Evolutionary conservation across 2,329 filamentous ascomycete species (phyloP).

Genomic region (Pestalotiopsis sp.): DNA sequence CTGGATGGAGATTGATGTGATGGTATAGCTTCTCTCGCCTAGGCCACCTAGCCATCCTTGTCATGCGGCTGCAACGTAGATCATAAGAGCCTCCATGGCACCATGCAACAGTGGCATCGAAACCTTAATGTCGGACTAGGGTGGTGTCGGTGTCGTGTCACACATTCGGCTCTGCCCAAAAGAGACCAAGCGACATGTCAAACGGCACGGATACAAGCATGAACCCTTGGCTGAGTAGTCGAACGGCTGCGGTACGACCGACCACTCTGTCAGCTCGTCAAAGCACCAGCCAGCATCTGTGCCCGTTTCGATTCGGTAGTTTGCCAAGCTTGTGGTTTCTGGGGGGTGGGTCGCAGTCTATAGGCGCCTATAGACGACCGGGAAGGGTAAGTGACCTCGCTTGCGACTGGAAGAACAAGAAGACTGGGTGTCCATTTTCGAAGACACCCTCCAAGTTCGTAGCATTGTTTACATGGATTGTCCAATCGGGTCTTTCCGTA

Average conservation of each 20-base stretch:
- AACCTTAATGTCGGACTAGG: constrained; percentile 4
- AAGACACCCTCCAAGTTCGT: background rate
- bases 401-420: constrained; percentile 3
- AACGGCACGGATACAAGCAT: constrained; percentile 2
- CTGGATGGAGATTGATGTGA: background rate
- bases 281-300: background rate
- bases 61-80: background rate
- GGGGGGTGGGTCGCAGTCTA: background rate
- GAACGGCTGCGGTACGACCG: background rate
- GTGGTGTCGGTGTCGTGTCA: background rate
- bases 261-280: background rate
- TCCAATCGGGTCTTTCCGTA: background rate
- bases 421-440: background rate
- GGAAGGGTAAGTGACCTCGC: background rate
- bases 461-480: background rate
- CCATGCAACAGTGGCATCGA: constrained; percentile 1
- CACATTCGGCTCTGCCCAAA: background rate
- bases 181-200: background rate
- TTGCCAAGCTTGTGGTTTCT: constrained; percentile 1
- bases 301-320: background rate
- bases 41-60: background rate
- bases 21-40: background rate
- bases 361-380: too few relatives aligned
- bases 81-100: background rate
- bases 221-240: background rate